Evolutionary conservation across 2,329 filamentous ascomycete species (phyloP).

Genomic region (Aureobasidium sp.): DNA sequence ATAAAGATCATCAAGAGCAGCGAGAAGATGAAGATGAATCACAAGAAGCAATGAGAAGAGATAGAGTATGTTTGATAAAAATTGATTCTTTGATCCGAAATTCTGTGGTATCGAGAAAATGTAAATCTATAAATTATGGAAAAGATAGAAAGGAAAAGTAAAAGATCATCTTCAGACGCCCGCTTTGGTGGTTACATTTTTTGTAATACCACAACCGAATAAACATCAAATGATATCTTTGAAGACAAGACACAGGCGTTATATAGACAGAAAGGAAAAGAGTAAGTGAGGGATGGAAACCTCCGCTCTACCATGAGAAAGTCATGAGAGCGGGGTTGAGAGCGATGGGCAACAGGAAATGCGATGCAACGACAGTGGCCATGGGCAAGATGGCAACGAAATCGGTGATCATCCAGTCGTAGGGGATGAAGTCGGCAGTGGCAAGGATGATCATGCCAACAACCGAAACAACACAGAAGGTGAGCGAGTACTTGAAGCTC

Average conservation of each 20-base stretch:
- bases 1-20: too few species aligned
- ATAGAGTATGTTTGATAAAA: neutral
- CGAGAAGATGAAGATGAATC: too few species aligned
- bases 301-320: conserved; percentile 55
- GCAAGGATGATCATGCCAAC: conserved; percentile 57
- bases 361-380: conserved; percentile 59
- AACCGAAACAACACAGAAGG: conserved; percentile 51
- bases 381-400: conserved; percentile 66
- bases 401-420: conserved; percentile 39
- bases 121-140: neutral
- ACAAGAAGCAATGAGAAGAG: too few species aligned
- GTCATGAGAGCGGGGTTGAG: conserved; percentile 75
- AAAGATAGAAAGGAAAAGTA: neutral
- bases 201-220: neutral
- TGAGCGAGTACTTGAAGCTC: conserved; percentile 67
- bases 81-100: neutral
- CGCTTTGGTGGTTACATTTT: neutral
- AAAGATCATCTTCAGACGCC: neutral
- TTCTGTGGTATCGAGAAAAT: neutral
- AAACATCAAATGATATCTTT: neutral
- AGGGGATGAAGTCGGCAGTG: conserved; percentile 54
- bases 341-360: conserved; percentile 62
- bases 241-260: neutral
- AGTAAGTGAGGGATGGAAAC: neutral
- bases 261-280: neutral